phyloP scores from a whole-genome alignment of 1,139 yeast genomes.

The Candida dubliniensis region DNA sequence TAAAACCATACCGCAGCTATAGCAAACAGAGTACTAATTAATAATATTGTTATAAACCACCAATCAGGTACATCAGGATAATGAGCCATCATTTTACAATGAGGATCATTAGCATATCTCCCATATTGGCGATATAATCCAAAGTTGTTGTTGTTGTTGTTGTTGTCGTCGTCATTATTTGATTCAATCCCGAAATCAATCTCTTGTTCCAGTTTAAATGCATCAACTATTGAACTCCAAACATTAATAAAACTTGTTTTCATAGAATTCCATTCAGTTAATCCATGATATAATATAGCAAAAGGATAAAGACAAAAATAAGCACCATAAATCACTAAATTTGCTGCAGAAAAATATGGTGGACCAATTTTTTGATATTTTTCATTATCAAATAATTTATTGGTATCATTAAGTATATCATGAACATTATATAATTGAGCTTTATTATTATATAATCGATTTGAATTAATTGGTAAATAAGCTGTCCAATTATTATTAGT shows the following conservation, averaged over 20 bases:
- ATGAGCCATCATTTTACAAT: constrained; percentile 40
- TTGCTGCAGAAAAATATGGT: constrained; percentile 46
- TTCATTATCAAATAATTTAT: constrained; percentile 27
- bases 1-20: constrained; percentile 30
- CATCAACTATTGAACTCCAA: constrained; percentile 31
- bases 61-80: constrained; percentile 44
- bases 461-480: constrained; percentile 41
- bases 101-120: constrained; percentile 33
- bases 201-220: constrained; percentile 17
- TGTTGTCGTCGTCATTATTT: neutral
- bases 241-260: constrained; percentile 40
- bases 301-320: constrained; percentile 44
- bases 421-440: constrained; percentile 36
- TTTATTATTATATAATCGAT: constrained; percentile 35
- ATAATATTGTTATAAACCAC: constrained; percentile 37
- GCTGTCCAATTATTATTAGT: constrained; percentile 43
- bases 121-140: constrained; percentile 14
- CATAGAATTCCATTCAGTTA: constrained; percentile 48
- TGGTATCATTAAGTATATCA: constrained; percentile 31
- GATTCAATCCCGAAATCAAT: too few species aligned
- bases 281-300: constrained; percentile 33
- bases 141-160: neutral
- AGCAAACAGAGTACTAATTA: constrained; percentile 32
- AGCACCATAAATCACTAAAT: constrained; percentile 43
- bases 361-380: constrained; percentile 40